A percentile compares a stretch with the other conserved stretches of the same genome.
Evolutionary conservation across 1,139 yeast genomes (phyloP).

Genomic region (Debaryomyces sp.): DNA sequence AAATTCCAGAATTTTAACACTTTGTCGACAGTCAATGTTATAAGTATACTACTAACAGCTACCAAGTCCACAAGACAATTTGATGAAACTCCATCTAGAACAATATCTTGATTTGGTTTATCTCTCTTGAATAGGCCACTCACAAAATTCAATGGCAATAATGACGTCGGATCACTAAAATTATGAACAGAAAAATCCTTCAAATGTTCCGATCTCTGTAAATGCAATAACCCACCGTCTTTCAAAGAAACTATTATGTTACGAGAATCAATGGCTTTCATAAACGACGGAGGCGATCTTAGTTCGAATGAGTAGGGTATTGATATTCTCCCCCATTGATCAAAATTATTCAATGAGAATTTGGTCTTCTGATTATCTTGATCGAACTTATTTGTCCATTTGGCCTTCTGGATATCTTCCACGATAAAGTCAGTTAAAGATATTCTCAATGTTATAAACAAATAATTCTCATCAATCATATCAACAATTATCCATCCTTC

Average conservation of each 20-base stretch:
- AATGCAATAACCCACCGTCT: constrained; percentile 71
- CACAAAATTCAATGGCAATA: constrained; percentile 43
- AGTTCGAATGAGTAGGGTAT: constrained; percentile 78
- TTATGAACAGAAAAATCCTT: constrained; percentile 51
- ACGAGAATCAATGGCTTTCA: constrained; percentile 48
- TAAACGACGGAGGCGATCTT: constrained; percentile 56
- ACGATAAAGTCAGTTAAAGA: constrained; percentile 33
- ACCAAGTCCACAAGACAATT: constrained; percentile 37
- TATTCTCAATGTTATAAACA: constrained; percentile 37
- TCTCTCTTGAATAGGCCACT: constrained; percentile 25
- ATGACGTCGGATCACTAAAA: constrained; percentile 55
- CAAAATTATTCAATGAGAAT: constrained; percentile 32
- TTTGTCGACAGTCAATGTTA: constrained; percentile 49
- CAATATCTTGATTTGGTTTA: constrained; percentile 15
- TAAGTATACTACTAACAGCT: constrained; percentile 15
- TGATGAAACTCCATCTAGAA: constrained; percentile 33
- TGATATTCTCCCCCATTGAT: constrained; percentile 63
- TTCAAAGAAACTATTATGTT: constrained; percentile 58
- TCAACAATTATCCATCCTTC: constrained; percentile 26
- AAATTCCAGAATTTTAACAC: constrained; percentile 61
- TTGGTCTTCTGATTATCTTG: no score
- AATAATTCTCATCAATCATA: constrained; percentile 30
- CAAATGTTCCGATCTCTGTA: constrained; percentile 40
- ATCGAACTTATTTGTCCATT: no score
- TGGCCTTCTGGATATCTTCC: constrained; percentile 14